Percentiles rank a stretch among this genome's conserved stretches.
Conservation (phyloP, 2,329 filamentous ascomycete species). For the Pseudopithomyces maydicus region DNA sequence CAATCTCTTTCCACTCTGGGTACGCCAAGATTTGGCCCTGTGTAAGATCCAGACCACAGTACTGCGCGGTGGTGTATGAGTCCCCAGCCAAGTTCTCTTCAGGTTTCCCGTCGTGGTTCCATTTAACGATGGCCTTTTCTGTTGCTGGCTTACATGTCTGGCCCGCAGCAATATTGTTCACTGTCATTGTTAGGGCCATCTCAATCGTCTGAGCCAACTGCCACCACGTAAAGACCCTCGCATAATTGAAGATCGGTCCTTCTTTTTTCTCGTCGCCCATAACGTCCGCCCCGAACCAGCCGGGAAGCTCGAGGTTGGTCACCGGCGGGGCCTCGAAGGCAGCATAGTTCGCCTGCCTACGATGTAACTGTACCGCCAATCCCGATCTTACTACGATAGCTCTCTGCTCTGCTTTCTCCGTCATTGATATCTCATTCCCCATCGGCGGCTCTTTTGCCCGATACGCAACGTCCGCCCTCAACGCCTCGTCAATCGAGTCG, state of each 20-base stretch:
- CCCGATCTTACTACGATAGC: conserved; percentile 17
- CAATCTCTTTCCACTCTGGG: conserved; percentile 22
- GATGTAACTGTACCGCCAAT: conserved; percentile 17
- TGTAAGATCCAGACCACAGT: conserved; percentile 20
- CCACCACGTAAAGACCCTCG: conserved; percentile 27
- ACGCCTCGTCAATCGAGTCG: conserved; percentile 23
- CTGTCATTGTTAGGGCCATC: not conserved
- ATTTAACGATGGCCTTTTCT: conserved; percentile 5
- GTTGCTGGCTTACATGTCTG: not conserved
- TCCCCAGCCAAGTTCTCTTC: conserved; percentile 22
- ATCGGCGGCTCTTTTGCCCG: conserved; percentile 5
- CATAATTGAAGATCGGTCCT: conserved; percentile 31
- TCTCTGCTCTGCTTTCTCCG: conserved; percentile 14
- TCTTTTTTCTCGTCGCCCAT: conserved; percentile 25
- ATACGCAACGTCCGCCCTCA: conserved; percentile 13
- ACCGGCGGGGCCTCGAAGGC: conserved; percentile 19
- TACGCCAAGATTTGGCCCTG: conserved; percentile 20
- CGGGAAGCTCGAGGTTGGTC: conserved; percentile 15
- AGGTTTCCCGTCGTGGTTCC: conserved; percentile 9
- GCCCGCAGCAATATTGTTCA: no score
- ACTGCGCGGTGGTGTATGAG: conserved; percentile 18
- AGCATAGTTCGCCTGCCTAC: conserved; percentile 15
- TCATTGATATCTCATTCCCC: conserved; percentile 7
- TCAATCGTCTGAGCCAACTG: conserved; percentile 19
- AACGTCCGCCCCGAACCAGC: conserved; percentile 22